Percentiles rank a stretch among this genome's conserved stretches.
phyloP scores from a whole-genome alignment of 257 asterid species.

The Mentha longifolia region DNA sequence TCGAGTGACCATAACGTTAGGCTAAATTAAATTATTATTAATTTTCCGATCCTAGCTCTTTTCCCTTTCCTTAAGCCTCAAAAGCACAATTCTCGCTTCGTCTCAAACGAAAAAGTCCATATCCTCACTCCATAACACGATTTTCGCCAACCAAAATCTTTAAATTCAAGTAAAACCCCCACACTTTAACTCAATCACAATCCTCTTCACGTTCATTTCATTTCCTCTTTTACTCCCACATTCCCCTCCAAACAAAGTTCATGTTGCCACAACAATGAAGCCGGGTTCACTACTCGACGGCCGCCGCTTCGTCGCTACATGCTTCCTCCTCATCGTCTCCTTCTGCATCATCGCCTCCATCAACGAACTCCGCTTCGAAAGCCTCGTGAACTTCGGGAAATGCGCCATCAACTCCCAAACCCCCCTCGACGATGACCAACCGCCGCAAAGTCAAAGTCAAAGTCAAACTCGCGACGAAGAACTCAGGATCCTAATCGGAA shows the following conservation, averaged over 20 bases:
- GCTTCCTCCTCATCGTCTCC: constrained; percentile 62
- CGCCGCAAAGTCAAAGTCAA: background rate
- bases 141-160: constrained; percentile 43
- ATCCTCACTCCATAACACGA: background rate
- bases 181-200: constrained; percentile 29
- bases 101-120: constrained; percentile 41
- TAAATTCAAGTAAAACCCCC: constrained; percentile 43
- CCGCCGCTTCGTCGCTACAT: constrained; percentile 54
- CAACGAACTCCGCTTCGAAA: constrained; percentile 63
- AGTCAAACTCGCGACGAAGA: constrained; percentile 23
- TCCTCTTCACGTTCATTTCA: constrained; percentile 24
- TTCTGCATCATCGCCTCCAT: constrained; percentile 71
- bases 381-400: constrained; percentile 50
- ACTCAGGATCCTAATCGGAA: constrained; percentile 68
- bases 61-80: constrained; percentile 41
- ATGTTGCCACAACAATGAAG: constrained; percentile 46
- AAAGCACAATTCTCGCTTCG: constrained; percentile 42
- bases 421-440: background rate
- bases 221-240: constrained; percentile 36
- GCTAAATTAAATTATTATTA: constrained; percentile 34
- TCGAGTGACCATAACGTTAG: constrained; percentile 49
- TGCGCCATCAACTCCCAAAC: constrained; percentile 41
- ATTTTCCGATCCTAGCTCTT: background rate
- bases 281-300: constrained; percentile 39
- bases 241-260: constrained; percentile 24